Evolutionary conservation across 257 asterid genomes (phyloP).

Genomic region (Plantago major): DNA sequence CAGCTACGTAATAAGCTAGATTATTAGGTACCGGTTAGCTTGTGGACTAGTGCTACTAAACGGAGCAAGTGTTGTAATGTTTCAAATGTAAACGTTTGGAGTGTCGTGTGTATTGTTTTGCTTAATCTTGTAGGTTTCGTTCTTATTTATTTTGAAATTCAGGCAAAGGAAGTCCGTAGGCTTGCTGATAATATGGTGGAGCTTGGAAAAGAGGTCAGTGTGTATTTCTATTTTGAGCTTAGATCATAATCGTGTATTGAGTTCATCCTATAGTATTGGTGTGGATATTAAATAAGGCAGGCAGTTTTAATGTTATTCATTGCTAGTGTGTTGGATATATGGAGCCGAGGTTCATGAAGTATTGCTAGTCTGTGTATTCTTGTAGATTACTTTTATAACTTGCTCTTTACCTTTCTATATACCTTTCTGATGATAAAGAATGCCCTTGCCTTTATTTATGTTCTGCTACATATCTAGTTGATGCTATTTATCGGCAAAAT

Average conservation of each 20-base stretch:
- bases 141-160: slow-evolving; percentile 11
- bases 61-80: not conserved
- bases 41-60: too few species aligned
- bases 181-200: slow-evolving; percentile 96
- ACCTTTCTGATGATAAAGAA: too few species aligned
- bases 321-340: not conserved
- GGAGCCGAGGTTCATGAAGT: slow-evolving; percentile 1
- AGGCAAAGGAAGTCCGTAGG: slow-evolving; percentile 98
- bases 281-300: not conserved
- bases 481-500: too few species aligned
- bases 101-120: not conserved
- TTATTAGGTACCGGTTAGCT: too few species aligned
- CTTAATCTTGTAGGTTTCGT: not conserved
- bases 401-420: not conserved
- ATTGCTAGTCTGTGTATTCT: not conserved
- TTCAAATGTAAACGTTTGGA: not conserved
- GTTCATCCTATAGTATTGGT: not conserved
- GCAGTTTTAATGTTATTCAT: not conserved
- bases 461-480: too few species aligned
- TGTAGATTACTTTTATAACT: not conserved
- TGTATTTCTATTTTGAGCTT: not conserved
- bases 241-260: slow-evolving; percentile 8
- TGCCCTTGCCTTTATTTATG: too few species aligned
- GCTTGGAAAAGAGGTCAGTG: slow-evolving; percentile 84
- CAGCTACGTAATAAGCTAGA: too few species aligned